Evolutionary conservation across 352 stramenopile genomes (phyloP).

Genomic region (Phytophthora agathidicida): DNA sequence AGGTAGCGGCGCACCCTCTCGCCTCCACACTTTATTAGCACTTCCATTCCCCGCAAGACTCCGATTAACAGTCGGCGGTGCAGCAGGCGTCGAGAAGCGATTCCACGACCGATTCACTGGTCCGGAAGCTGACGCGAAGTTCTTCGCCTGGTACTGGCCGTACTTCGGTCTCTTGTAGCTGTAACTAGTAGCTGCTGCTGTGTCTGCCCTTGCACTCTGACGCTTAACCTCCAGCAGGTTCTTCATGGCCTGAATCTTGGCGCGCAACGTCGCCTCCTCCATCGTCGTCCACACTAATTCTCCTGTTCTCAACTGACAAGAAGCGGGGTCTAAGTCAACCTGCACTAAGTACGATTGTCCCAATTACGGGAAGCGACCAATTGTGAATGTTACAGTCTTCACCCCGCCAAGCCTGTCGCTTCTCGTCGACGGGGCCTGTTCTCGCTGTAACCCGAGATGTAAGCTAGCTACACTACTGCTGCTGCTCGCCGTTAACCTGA

Average conservation of each 20-base stretch:
- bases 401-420: no score
- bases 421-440: no score
- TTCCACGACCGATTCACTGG: conserved; percentile 57
- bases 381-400: no score
- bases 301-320: conserved; percentile 25
- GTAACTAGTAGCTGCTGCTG: not conserved
- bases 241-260: conserved; percentile 86
- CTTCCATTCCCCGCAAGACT: conserved; percentile 20
- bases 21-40: conserved; percentile 67
- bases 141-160: conserved; percentile 10
- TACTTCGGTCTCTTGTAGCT: not conserved
- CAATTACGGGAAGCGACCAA: no score
- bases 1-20: conserved; percentile 27
- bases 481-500: no score
- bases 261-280: conserved; percentile 76
- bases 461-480: no score
- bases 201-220: not conserved
- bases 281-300: conserved; percentile 28
- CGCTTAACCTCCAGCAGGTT: conserved; percentile 72
- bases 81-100: conserved; percentile 12
- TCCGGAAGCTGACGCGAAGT: conserved; percentile 6
- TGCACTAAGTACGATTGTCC: no score
- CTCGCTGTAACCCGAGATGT: no score
- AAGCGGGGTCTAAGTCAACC: no score
- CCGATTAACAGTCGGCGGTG: conserved; percentile 1